Conservation (phyloP, 2,329 filamentous ascomycete genomes). For the Dothideomycetes sp. region DNA sequence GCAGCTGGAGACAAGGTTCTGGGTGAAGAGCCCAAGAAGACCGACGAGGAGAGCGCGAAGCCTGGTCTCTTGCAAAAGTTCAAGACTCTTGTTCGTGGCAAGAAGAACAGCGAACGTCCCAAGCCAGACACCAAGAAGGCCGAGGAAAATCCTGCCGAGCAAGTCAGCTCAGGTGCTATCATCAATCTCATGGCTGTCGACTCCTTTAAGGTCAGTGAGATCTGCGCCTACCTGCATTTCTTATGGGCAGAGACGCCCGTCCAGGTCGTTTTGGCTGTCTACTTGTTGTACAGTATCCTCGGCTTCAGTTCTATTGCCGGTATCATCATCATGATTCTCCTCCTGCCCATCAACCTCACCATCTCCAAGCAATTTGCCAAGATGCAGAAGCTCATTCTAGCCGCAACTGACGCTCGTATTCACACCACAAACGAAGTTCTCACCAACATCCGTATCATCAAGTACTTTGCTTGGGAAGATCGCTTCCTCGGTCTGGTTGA, state of each 20-base stretch:
- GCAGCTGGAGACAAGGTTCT: constrained; percentile 64
- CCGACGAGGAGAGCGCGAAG: constrained; percentile 25
- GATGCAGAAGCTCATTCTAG: constrained; percentile 83
- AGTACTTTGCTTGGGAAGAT: constrained; percentile 97
- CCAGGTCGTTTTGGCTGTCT: constrained; percentile 70
- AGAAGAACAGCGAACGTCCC: constrained; percentile 42
- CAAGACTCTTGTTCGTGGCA: constrained; percentile 45
- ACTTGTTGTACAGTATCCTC: constrained; percentile 78
- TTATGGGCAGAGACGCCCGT: constrained; percentile 86
- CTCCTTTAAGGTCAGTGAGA: constrained; percentile 95
- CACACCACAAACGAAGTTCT: constrained; percentile 94
- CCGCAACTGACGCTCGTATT: constrained; percentile 89
- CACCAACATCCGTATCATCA: constrained; percentile 97
- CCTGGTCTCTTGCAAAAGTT: constrained; percentile 33
- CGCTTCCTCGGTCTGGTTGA: constrained; percentile 79
- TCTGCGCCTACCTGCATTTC: constrained; percentile 91
- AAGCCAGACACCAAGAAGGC: constrained; percentile 24
- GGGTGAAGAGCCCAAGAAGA: constrained; percentile 43
- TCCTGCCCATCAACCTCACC: constrained; percentile 81
- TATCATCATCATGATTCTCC: constrained; percentile 76
- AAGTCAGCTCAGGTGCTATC: constrained; percentile 92
- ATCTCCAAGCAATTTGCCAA: constrained; percentile 77
- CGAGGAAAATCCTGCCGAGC: constrained; percentile 37
- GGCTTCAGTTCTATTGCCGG: constrained; percentile 90
- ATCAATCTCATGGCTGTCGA: constrained; percentile 99